Percentiles rank a stretch among this genome's conserved stretches.
Evolutionary conservation across 1,139 yeast species (phyloP).

Genomic region (Diutina neorugosa): DNA sequence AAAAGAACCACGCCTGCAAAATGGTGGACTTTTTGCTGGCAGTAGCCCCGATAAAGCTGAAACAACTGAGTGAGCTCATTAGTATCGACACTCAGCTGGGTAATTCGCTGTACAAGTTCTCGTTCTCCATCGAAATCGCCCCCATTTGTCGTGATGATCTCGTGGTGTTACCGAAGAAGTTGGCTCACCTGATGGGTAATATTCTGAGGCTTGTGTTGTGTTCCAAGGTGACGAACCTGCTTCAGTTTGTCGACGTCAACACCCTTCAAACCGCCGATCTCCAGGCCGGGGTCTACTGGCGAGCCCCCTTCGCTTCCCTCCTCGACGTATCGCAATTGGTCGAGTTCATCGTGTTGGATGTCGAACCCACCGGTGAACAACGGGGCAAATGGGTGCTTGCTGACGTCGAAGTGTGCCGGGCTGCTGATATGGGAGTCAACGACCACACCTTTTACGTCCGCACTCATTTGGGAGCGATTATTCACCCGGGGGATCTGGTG

Average conservation of each 20-base stretch:
- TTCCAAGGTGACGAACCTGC: constrained; percentile 63
- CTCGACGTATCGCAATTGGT: constrained; percentile 65
- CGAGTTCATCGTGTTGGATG: constrained; percentile 88
- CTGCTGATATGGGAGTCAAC: constrained; percentile 74
- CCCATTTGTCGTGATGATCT: constrained; percentile 98
- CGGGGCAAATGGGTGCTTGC: constrained; percentile 79
- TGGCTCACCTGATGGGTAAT: constrained; percentile 80
- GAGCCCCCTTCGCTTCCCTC: constrained; percentile 70
- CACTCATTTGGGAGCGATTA: constrained; percentile 83
- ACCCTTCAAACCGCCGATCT: constrained; percentile 77
- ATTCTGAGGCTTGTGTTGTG: constrained; percentile 78
- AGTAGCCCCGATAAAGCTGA: constrained; percentile 78
- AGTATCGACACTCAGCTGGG: constrained; percentile 91
- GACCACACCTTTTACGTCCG: constrained; percentile 73
- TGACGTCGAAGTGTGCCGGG: constrained; percentile 80
- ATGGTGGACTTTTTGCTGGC: constrained; percentile 84
- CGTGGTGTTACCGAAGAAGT: constrained; percentile 73
- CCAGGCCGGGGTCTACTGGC: constrained; percentile 70
- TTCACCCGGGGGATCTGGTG: constrained; percentile 93
- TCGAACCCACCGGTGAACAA: constrained; percentile 82
- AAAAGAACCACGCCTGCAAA: constrained; percentile 82
- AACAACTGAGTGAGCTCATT: constrained; percentile 83
- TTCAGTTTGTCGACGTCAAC: constrained; percentile 79
- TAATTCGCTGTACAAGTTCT: constrained; percentile 74
- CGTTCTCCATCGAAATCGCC: constrained; percentile 86